Evolutionary conservation across 257 asterid genomes (phyloP), one percentile per base, ranked within the genome.

Genomic region (Lantana camara): DNA sequence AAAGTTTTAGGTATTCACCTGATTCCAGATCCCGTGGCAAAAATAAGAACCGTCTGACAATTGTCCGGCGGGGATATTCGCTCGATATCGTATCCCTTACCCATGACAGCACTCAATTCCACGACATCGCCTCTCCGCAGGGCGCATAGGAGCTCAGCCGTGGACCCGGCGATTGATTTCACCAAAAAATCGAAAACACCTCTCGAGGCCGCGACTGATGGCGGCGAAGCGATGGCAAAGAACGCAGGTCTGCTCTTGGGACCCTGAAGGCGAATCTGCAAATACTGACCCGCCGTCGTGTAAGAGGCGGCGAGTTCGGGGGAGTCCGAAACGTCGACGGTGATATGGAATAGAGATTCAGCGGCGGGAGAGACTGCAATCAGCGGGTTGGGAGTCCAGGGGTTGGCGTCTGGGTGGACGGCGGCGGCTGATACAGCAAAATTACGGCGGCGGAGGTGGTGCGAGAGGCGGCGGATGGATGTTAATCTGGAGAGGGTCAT

Each of bases 11-110:
- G n/a, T 7, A 46, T 9, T 66, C 40, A 86, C 97, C 98, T 92
- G 51, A 92, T 89, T 57, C 96, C 98, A 51, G 98, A 80, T 73
- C 98, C 95, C 19, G 98, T 92, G 50, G 97, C 98, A 67, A 92
- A 92, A 71, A 92, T 83, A 53, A 92, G 88, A 55, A 92, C 86
- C 19, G 93, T 80, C 70, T 78, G 93, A 57, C 64, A 87, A 42
- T 67, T 61, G 53, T 89, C 81, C 38, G 90, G 85, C 49, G 96
- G 98, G 13, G 90, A 79, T 21, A 92, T 79, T 60, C 41, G 83
- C 68, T 79, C 91, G 23, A 83, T 52, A n/a, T 77, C 85, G 54
- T 85, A 92, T 9, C 98, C 98, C 14, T 78, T 82, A 13, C 98
- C 97, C 85, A 89, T 77, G 2, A 78, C 90, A 67, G 75, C 77